These are phyloP conservation scores for Marchantia polymorpha DNA, from an alignment of 225 moss, liverwort and hornwort genomes.

Conservation along the genomic window DNA sequence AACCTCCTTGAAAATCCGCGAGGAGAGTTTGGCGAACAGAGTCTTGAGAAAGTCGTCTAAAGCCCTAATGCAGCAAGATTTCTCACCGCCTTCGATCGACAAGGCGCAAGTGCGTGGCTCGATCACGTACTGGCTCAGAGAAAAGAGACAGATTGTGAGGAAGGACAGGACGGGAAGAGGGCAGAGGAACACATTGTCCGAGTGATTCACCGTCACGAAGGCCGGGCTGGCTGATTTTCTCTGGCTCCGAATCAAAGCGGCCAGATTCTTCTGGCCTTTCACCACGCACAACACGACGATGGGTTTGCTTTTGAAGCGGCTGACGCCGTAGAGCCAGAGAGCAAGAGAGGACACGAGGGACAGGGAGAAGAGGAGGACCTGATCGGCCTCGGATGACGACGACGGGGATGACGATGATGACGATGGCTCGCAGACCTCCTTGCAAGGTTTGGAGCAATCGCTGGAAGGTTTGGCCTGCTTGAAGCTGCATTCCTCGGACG, in stretches of 20 bases:
- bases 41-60: slow-evolving; percentile 1
- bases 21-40: background rate
- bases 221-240: background rate
- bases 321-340: slow-evolving; percentile 13
- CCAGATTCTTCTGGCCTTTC: slow-evolving; percentile 8
- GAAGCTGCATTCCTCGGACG: background rate
- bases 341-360: slow-evolving; percentile 15
- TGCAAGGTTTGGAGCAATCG: background rate
- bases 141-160: slow-evolving; percentile 7
- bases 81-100: background rate
- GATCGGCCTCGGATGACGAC: background rate
- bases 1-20: slow-evolving; percentile 3
- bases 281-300: background rate
- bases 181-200: slow-evolving; percentile 9
- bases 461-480: background rate
- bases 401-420: background rate
- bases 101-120: slow-evolving; percentile 3
- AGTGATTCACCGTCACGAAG: background rate
- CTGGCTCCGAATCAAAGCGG: background rate
- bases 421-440: background rate
- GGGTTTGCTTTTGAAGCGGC: slow-evolving; percentile 10
- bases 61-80: background rate
- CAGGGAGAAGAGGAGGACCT: slow-evolving; percentile 17
- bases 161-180: slow-evolving; percentile 9
- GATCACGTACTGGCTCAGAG: slow-evolving; percentile 2